Conservation (phyloP, 2,329 filamentous ascomycete species). For the Neonectria faginata region DNA sequence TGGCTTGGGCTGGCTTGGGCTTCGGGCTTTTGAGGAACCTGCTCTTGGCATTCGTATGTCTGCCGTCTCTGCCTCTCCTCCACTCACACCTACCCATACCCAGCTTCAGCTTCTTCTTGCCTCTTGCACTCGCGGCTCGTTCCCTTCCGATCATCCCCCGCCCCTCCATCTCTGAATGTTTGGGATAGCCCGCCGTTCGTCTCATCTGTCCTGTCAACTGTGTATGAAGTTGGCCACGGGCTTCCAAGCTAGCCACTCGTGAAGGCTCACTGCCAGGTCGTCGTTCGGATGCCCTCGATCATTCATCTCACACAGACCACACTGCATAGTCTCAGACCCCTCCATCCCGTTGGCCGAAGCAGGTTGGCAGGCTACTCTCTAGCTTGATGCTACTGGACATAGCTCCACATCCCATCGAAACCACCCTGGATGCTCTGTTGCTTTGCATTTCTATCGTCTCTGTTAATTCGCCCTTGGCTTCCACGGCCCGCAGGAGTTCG, state of each 20-base stretch:
- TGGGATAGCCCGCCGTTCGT: slow-evolving; percentile 10
- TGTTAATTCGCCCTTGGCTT: slow-evolving; percentile 13
- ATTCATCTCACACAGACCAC: background rate
- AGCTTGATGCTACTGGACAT: slow-evolving; percentile 21
- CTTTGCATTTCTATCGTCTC: slow-evolving; percentile 5
- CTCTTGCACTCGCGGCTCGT: slow-evolving; percentile 31
- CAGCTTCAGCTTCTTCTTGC: slow-evolving; percentile 5
- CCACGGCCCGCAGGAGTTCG: slow-evolving; percentile 25
- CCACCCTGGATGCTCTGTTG: slow-evolving; percentile 9
- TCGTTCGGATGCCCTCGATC: slow-evolving; percentile 22
- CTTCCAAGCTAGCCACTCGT: background rate
- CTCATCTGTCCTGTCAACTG: slow-evolving; percentile 5
- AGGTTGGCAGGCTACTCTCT: slow-evolving; percentile 17
- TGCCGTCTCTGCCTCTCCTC: slow-evolving; percentile 2
- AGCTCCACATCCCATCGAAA: slow-evolving; percentile 16
- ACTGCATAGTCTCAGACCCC: background rate
- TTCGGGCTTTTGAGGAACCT: slow-evolving; percentile 2
- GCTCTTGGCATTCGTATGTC: background rate
- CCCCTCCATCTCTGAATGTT: slow-evolving; percentile 19
- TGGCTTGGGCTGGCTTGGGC: background rate
- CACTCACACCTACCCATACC: slow-evolving; percentile 19
- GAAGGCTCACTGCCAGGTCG: background rate
- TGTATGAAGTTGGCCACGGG: slow-evolving; percentile 1
- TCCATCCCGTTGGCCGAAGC: slow-evolving; percentile 19
- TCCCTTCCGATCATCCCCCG: slow-evolving; percentile 34